These are phyloP conservation scores for Marsdenia floribunda DNA, from an alignment of 257 asterid species.

Conservation along the genomic window DNA sequence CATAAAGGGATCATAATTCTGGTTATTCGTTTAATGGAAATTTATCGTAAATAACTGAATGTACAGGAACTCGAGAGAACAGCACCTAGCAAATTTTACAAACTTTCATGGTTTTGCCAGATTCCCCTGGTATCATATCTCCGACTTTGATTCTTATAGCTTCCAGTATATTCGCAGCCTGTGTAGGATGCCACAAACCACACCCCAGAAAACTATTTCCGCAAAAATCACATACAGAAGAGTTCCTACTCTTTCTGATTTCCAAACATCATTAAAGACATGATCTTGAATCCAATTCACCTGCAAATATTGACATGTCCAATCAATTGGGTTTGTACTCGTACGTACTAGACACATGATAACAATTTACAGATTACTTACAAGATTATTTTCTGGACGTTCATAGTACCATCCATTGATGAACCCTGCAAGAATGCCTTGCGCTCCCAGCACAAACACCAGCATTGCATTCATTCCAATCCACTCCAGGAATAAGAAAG, in stretches of 20 bases:
- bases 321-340: background rate
- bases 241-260: slow-evolving; percentile 66
- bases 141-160: slow-evolving; percentile 28
- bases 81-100: background rate
- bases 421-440: slow-evolving; percentile 71
- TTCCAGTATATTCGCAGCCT: slow-evolving; percentile 70
- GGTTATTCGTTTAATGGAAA: background rate
- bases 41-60: background rate
- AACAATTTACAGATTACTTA: slow-evolving; percentile 14
- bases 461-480: slow-evolving; percentile 95
- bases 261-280: slow-evolving; percentile 70
- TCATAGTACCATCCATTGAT: slow-evolving; percentile 76
- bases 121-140: background rate
- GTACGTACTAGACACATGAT: background rate
- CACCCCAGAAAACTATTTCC: slow-evolving; percentile 79
- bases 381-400: slow-evolving; percentile 54
- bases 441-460: slow-evolving; percentile 88
- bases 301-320: slow-evolving; percentile 27
- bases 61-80: background rate
- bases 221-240: slow-evolving; percentile 73
- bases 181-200: slow-evolving; percentile 66
- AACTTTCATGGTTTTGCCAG: background rate
- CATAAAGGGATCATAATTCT: background rate
- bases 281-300: slow-evolving; percentile 78
- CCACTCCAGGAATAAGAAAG: slow-evolving; percentile 87